phyloP scores from a whole-genome alignment of 768 basidiomycete species.

The Podaxis rugospora region DNA sequence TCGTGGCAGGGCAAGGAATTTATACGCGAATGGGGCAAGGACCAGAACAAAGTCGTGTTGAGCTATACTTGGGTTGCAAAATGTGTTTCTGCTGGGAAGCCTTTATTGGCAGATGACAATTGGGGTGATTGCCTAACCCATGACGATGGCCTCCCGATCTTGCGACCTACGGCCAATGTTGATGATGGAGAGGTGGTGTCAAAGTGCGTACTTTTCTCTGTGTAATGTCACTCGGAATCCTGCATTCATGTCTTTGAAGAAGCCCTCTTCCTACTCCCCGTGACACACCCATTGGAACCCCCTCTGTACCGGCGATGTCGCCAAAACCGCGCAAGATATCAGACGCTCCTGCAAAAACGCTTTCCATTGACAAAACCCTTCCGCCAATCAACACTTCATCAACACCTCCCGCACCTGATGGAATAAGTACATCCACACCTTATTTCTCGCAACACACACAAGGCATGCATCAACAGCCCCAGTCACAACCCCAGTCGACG shows the following conservation, averaged over 20 bases:
- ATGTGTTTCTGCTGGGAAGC: slow-evolving; percentile 37
- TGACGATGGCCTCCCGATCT: slow-evolving; percentile 35
- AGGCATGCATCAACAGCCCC: background rate
- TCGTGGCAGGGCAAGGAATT: slow-evolving; percentile 50
- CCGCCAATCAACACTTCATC: background rate
- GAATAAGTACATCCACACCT: background rate
- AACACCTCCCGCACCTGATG: background rate
- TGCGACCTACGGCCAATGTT: slow-evolving; percentile 23
- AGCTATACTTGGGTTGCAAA: slow-evolving; percentile 48
- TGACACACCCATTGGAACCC: slow-evolving; percentile 41
- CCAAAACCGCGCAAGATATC: background rate
- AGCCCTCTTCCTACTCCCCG: slow-evolving; percentile 61
- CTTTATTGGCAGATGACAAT: slow-evolving; percentile 42
- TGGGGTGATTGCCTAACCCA: slow-evolving; percentile 47
- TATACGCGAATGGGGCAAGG: slow-evolving; percentile 54
- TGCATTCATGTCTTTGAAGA: slow-evolving; percentile 32
- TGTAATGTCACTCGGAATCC: slow-evolving; percentile 4
- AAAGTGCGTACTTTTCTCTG: slow-evolving; percentile 37
- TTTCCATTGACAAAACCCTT: background rate
- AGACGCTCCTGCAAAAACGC: background rate
- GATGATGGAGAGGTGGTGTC: slow-evolving; percentile 34
- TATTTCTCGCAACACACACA: background rate
- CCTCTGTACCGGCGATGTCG: background rate
- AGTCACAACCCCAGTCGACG: background rate
- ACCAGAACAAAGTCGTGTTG: slow-evolving; percentile 48